Percentiles rank a stretch among this genome's conserved stretches.
These are phyloP conservation scores for Penicillium ochrochloron DNA, from an alignment of 495 filamentous ascomycete species.

Conservation along the genomic window DNA sequence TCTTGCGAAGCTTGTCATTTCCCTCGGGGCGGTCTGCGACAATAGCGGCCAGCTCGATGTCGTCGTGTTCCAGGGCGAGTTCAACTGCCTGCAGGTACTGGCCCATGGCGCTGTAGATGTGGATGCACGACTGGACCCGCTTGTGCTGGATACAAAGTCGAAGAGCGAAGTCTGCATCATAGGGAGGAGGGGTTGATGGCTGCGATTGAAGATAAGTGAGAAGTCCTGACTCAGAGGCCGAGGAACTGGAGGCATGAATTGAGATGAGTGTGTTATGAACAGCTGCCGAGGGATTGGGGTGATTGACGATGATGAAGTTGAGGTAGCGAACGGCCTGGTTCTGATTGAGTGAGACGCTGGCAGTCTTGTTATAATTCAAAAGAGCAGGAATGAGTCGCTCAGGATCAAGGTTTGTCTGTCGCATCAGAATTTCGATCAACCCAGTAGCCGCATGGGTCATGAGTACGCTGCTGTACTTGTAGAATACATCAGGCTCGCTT, in stretches of 20 bases:
- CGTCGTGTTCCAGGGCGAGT: slow-evolving; percentile 83
- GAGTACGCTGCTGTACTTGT: slow-evolving; percentile 92
- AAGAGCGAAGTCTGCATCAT: slow-evolving; percentile 97
- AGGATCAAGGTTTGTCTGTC: slow-evolving; percentile 85
- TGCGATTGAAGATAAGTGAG: slow-evolving; percentile 85
- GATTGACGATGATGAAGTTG: slow-evolving; percentile 88
- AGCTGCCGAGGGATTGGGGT: slow-evolving; percentile 81
- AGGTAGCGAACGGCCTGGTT: slow-evolving; percentile 97
- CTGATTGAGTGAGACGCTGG: slow-evolving; percentile 55
- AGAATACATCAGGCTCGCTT: slow-evolving; percentile 89
- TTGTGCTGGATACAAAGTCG: slow-evolving; percentile 92
- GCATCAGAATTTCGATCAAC: slow-evolving; percentile 90
- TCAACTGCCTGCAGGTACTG: slow-evolving; percentile 92
- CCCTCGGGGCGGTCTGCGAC: slow-evolving; percentile 86
- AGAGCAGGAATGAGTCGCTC: slow-evolving; percentile 89
- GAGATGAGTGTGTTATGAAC: slow-evolving; percentile 97
- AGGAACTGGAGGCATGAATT: slow-evolving; percentile 87
- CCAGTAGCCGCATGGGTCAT: slow-evolving; percentile 86
- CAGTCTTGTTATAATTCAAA: slow-evolving; percentile 85
- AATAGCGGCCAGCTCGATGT: slow-evolving; percentile 84
- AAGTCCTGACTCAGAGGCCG: slow-evolving; percentile 79
- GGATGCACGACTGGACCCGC: slow-evolving; percentile 88
- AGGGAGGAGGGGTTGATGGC: slow-evolving; percentile 72
- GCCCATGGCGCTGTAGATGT: slow-evolving; percentile 95
- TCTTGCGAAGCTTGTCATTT: slow-evolving; percentile 82